Evolutionary conservation across 352 stramenopile species (phyloP).

Genomic region (Pilasporangium apinafurcum): DNA sequence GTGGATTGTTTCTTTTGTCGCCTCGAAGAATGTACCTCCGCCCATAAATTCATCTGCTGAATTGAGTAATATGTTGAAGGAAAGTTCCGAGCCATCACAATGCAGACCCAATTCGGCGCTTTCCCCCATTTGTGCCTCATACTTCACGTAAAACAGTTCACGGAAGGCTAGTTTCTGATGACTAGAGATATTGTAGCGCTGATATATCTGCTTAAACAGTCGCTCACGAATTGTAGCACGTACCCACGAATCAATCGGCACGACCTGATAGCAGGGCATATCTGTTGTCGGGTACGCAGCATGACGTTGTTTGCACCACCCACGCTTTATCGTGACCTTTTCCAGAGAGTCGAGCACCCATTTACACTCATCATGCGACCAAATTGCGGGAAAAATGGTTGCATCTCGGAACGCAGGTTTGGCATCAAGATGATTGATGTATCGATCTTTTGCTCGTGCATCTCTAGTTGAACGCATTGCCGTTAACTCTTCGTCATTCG

Average conservation of each 20-base stretch:
- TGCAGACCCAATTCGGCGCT: conserved; percentile 83
- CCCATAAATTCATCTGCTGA: conserved; percentile 75
- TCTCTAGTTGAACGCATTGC: conserved; percentile 27
- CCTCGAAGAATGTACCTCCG: conserved; percentile 92
- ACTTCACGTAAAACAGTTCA: conserved; percentile 87
- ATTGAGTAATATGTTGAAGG: conserved; percentile 92
- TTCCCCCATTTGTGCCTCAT: conserved; percentile 54
- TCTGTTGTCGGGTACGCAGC: conserved; percentile 81
- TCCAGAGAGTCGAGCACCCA: conserved; percentile 35
- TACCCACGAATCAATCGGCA: conserved; percentile 61
- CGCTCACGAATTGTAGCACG: conserved; percentile 28
- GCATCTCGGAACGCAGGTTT: conserved; percentile 29
- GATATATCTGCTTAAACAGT: conserved; percentile 55
- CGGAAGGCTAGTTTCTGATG: conserved; percentile 59
- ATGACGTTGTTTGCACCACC: conserved; percentile 78
- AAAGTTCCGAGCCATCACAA: conserved; percentile 91
- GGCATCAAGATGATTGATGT: conserved; percentile 43
- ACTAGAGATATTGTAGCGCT: conserved; percentile 29
- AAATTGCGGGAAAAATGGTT: conserved; percentile 41
- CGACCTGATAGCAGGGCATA: conserved; percentile 68
- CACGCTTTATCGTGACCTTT: conserved; percentile 20
- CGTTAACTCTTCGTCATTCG: conserved; percentile 8
- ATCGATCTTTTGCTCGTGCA: conserved; percentile 30
- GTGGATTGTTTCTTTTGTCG: conserved; percentile 51
- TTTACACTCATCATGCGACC: conserved; percentile 38